phyloP scores from a whole-genome alignment of 2,329 filamentous ascomycete species.

The Trichoderma sp. region DNA sequence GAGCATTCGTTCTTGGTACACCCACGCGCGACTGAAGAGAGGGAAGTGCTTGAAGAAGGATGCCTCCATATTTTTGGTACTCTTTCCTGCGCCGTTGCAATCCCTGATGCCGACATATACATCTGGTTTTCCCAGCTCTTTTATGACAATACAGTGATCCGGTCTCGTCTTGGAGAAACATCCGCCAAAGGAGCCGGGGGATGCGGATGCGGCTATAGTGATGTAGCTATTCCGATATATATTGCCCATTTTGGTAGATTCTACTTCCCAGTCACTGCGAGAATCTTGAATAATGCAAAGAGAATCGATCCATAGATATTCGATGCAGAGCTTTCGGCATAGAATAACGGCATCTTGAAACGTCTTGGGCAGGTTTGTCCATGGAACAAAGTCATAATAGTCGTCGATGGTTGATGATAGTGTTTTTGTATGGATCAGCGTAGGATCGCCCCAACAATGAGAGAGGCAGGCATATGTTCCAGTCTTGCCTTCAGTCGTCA shows the following conservation, averaged over 20 bases:
- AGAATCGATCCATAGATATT: neutral
- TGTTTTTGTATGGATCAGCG: neutral
- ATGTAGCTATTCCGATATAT: neutral
- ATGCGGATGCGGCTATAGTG: neutral
- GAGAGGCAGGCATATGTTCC: neutral
- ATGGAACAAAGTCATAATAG: neutral
- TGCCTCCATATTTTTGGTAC: neutral
- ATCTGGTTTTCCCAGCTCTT: neutral
- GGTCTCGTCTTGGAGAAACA: neutral
- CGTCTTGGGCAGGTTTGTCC: neutral
- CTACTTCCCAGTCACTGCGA: neutral
- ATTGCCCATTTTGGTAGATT: neutral
- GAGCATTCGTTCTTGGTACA: neutral
- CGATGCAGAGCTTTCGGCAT: neutral
- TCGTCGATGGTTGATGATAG: neutral
- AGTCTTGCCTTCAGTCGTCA: neutral
- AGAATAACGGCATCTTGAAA: neutral
- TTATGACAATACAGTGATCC: neutral
- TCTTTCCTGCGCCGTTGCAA: neutral
- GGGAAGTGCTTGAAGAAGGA: neutral
- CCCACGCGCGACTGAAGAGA: neutral
- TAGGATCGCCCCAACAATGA: neutral
- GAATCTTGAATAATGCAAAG: slow-evolving; percentile 7
- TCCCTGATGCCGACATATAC: neutral
- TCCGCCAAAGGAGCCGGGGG: neutral